These are phyloP conservation scores for Tubosaeta sp. DNA, from an alignment of 768 basidiomycete genomes.

Conservation along the genomic window DNA sequence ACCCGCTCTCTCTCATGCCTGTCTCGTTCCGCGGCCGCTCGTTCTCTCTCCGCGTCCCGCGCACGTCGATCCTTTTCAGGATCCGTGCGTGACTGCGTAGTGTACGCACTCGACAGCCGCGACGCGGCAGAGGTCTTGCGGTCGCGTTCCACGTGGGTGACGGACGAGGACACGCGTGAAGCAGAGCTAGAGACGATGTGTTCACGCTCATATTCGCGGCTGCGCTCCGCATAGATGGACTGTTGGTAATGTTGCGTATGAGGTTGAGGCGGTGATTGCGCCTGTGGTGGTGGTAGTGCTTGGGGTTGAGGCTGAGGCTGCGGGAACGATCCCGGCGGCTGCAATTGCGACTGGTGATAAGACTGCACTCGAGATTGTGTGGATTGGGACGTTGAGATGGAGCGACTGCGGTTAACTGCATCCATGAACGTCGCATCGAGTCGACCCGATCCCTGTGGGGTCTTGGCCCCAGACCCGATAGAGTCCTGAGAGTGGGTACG, in stretches of 20 bases:
- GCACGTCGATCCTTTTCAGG: slow-evolving; percentile 24
- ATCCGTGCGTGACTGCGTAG: slow-evolving; percentile 12
- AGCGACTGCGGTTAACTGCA: slow-evolving; percentile 23
- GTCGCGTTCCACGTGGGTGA: slow-evolving; percentile 23
- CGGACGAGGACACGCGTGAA: slow-evolving; percentile 22
- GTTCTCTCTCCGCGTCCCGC: slow-evolving; percentile 21
- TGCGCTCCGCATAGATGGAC: slow-evolving; percentile 22
- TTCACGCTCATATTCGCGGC: slow-evolving; percentile 23
- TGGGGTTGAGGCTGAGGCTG: neutral
- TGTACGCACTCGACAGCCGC: slow-evolving; percentile 33
- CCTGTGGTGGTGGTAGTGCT: neutral
- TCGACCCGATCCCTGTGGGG: slow-evolving; percentile 28
- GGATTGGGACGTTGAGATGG: slow-evolving; percentile 20
- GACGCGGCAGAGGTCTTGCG: slow-evolving; percentile 24
- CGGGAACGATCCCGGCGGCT: neutral
- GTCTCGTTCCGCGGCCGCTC: slow-evolving; percentile 11
- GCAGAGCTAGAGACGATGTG: slow-evolving; percentile 23
- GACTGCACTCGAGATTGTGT: slow-evolving; percentile 14
- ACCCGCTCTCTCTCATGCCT: slow-evolving; percentile 13
- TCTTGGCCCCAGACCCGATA: slow-evolving; percentile 27
- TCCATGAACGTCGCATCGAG: slow-evolving; percentile 28
- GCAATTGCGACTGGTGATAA: slow-evolving; percentile 13
- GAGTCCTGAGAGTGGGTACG: slow-evolving; percentile 51
- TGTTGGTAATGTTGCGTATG: slow-evolving; percentile 8
- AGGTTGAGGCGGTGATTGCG: neutral